These are phyloP conservation scores for Ogataea pignaliae DNA, from an alignment of 805 yeast genomes.

Conservation along the genomic window DNA sequence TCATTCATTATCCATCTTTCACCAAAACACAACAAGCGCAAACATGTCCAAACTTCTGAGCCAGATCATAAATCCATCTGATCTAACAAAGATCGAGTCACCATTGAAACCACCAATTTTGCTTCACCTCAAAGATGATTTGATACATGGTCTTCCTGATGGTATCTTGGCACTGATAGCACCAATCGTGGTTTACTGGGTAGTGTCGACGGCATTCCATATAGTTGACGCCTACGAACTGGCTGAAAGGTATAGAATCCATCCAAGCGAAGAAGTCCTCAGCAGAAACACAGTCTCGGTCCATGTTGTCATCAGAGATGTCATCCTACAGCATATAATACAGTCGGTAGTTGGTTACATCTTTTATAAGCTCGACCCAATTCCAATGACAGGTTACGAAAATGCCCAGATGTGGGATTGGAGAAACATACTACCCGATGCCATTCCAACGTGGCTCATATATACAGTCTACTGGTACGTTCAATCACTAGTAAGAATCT, in stretches of 20 bases:
- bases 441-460: conserved; percentile 45
- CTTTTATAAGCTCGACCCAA: conserved; percentile 53
- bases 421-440: conserved; percentile 30
- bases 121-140: conserved; percentile 32
- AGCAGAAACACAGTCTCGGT: conserved; percentile 71
- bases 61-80: conserved; percentile 13
- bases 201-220: conserved; percentile 67
- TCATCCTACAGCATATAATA: conserved; percentile 75
- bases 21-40: too few relatives aligned
- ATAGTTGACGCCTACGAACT: conserved; percentile 67
- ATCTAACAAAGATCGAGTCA: conserved; percentile 18
- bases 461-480: conserved; percentile 59
- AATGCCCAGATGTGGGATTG: conserved; percentile 42
- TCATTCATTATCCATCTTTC: too few relatives aligned
- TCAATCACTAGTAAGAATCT: conserved; percentile 51
- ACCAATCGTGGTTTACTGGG: conserved; percentile 86
- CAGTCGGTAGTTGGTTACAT: conserved; percentile 69
- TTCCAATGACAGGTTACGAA: conserved; percentile 50
- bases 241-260: conserved; percentile 83
- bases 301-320: conserved; percentile 72
- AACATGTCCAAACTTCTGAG: neutral
- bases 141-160: conserved; percentile 65
- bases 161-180: conserved; percentile 63
- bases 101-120: conserved; percentile 25
- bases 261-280: conserved; percentile 82